Base-by-base conservation (phyloP, 2,329 filamentous ascomycete genomes). In the Periconia digitata region DNA sequence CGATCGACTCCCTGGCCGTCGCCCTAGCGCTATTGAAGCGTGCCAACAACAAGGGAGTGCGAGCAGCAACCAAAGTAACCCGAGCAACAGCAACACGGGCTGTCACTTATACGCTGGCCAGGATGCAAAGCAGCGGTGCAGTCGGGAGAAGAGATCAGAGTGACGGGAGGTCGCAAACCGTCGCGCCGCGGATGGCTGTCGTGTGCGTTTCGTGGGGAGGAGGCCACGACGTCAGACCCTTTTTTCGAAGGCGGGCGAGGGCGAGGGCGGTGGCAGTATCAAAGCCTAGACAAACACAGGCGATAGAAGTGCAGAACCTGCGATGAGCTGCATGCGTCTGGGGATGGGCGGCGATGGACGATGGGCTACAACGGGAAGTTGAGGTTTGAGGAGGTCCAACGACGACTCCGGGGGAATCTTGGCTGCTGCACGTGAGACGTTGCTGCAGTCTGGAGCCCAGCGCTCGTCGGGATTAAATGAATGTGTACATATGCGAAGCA, bases 131-230 rank as follows among this genome's bases (percentile, higher is more conserved):
- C 21, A 46, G 35, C 39, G 44, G 49, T 48, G 46, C 42, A 40
- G 42, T 38, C 15, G 49, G 39, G 51, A 48, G 51, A 54, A 51
- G 47, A 58, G 45, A 24, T 48, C 46, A 38, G 45, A 51, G 41
- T 18, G 35, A 51, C 46, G 32, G 37, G 51, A 27, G 16, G 41
- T 15, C 17, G 23, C 8, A 27, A 10, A 29, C 48, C 21, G 49
- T 49, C 48, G 61, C 57, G 57, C 50, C 39, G 51, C 29, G 49
- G 20, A 38, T 17, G 55, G 49, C 55, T 49, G 65, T 67, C 66
- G 67, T 67, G 67, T 68, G 67, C 66, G 64, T 64, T 58, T 61
- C 50, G 63, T 57, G 61, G 16, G 37, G 51, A 50, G 55, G 61
- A 49, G 22, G 49, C 49, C 44, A 45, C 56, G 36, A 35, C 43